Percentiles rank a stretch among this genome's conserved stretches.
Conservation (phyloP, 768 basidiomycete genomes). For the Agaricus bisporus region DNA sequence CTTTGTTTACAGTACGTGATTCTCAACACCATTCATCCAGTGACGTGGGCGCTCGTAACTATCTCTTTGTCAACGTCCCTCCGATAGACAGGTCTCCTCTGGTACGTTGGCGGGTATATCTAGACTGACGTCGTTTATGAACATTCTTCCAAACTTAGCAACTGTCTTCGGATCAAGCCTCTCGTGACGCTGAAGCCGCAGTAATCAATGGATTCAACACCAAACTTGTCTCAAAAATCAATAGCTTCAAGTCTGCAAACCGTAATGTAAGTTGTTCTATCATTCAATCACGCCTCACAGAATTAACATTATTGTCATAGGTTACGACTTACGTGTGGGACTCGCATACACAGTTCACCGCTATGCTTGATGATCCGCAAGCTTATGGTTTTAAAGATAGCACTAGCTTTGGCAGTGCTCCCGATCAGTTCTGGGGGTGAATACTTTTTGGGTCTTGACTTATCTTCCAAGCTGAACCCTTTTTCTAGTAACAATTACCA, state of each 20-base stretch:
- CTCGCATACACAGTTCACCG: conserved; percentile 40
- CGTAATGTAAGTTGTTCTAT: conserved; percentile 33
- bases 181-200: conserved; percentile 33
- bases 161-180: conserved; percentile 33
- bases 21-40: conserved; percentile 20
- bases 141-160: conserved; percentile 30
- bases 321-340: conserved; percentile 47
- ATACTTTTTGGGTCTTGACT: conserved; percentile 7
- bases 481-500: conserved; percentile 46
- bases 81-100: conserved; percentile 37
- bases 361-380: conserved; percentile 40
- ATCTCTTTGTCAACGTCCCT: conserved; percentile 41
- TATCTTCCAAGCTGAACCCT: not conserved
- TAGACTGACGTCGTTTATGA: too few relatives aligned
- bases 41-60: conserved; percentile 48
- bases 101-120: conserved; percentile 18
- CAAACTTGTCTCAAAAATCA: conserved; percentile 36
- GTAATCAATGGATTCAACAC: conserved; percentile 49
- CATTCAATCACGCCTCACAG: not conserved
- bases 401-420: conserved; percentile 34
- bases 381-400: conserved; percentile 53
- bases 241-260: conserved; percentile 36
- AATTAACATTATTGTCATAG: too few relatives aligned
- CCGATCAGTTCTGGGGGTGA: conserved; percentile 51
- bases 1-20: not conserved